Evolutionary conservation across 345 rosid genomes (phyloP).

Genomic region (Melaleuca quinquenervia): DNA sequence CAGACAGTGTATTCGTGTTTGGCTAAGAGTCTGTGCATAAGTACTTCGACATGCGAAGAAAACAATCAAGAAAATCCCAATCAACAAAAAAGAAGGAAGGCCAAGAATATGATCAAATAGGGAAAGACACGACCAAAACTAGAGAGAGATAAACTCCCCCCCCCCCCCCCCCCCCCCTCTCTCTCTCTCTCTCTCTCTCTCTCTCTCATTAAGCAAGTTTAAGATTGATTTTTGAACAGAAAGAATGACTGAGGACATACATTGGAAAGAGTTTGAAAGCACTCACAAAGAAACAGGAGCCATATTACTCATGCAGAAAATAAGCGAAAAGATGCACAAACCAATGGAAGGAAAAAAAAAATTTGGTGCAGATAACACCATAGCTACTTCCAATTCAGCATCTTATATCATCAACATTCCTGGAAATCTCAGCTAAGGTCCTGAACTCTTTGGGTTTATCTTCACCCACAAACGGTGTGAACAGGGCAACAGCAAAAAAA

Average conservation of each 20-base stretch:
- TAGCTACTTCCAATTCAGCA: background rate
- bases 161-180: background rate
- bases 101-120: background rate
- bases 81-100: background rate
- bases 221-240: background rate
- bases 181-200: background rate
- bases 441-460: background rate
- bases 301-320: background rate
- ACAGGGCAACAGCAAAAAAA: background rate
- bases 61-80: background rate
- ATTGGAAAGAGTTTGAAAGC: no score
- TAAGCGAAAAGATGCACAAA: background rate
- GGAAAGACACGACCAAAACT: background rate
- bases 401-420: background rate
- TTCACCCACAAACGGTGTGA: background rate
- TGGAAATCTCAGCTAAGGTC: background rate
- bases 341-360: background rate
- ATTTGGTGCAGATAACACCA: background rate
- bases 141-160: background rate
- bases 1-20: background rate
- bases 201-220: background rate
- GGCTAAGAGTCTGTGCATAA: background rate
- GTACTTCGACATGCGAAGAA: background rate
- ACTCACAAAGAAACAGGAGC: background rate
- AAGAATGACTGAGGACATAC: background rate